Conservation (phyloP, 352 stramenopile species). For the Globisporangium megalacanthum region DNA sequence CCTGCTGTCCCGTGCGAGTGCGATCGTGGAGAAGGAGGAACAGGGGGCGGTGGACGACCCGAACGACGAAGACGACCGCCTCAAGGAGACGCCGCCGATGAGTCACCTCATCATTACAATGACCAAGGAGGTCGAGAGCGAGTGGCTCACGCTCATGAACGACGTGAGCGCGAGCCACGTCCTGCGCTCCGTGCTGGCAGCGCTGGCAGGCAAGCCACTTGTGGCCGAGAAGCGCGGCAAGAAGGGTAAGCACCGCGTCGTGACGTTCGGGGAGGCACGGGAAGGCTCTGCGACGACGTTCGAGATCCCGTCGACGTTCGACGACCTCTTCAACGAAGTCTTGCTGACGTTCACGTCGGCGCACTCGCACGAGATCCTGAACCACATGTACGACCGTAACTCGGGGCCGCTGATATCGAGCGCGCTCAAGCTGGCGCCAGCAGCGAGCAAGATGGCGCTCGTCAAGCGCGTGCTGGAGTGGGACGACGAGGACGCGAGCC, state of each 20-base stretch:
- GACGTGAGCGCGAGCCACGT: constrained; percentile 84
- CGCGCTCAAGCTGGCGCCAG: constrained; percentile 51
- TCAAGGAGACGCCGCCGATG: constrained; percentile 59
- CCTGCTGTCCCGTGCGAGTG: constrained; percentile 52
- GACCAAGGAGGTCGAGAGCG: constrained; percentile 63
- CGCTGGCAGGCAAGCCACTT: constrained; percentile 57
- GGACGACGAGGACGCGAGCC: constrained; percentile 46
- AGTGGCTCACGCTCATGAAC: constrained; percentile 85
- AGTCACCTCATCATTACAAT: constrained; percentile 69
- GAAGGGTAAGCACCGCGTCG: constrained; percentile 69
- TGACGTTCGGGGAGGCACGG: constrained; percentile 48
- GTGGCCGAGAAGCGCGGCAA: constrained; percentile 76
- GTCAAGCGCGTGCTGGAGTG: constrained; percentile 65
- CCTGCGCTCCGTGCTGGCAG: constrained; percentile 62
- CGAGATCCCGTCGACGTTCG: constrained; percentile 48
- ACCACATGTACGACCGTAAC: constrained; percentile 71
- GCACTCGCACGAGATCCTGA: constrained; percentile 37
- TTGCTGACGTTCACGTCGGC: constrained; percentile 39
- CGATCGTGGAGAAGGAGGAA: constrained; percentile 43
- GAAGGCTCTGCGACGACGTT: constrained; percentile 33
- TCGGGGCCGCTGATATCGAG: constrained; percentile 64
- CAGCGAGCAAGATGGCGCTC: constrained; percentile 41
- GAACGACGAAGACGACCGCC: constrained; percentile 51
- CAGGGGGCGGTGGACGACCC: constrained; percentile 19
- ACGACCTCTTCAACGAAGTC: constrained; percentile 56